phyloP scores from a whole-genome alignment of 108 stramenopile genomes.

The Stephanodiscus minutulus region DNA sequence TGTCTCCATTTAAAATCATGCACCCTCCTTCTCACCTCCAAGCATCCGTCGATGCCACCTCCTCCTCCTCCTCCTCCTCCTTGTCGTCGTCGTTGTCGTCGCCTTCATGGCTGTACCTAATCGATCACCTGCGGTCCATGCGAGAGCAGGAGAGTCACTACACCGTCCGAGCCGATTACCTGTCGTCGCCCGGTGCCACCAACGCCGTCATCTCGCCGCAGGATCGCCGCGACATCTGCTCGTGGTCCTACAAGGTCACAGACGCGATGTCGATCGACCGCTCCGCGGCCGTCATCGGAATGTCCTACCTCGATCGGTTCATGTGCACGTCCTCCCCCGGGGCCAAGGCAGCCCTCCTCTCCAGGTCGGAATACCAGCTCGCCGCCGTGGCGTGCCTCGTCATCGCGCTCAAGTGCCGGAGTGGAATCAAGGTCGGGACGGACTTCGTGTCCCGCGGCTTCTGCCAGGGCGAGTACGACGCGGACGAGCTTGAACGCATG shows the following conservation, averaged over 20 bases:
- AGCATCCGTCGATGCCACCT: no score
- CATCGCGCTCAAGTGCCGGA: slow-evolving; percentile 21
- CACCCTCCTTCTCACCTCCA: no score
- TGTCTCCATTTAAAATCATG: no score
- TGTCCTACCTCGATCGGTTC: slow-evolving; percentile 40
- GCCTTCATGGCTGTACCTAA: no score
- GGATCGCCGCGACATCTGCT: neutral
- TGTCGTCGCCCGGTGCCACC: no score
- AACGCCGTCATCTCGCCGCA: neutral
- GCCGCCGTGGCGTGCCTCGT: slow-evolving; percentile 13
- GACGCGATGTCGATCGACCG: slow-evolving; percentile 24
- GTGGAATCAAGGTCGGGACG: slow-evolving; percentile 22
- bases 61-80: no score
- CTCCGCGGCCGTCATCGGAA: neutral
- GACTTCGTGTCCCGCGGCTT: slow-evolving; percentile 8
- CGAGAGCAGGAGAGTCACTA: no score
- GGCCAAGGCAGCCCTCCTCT: neutral
- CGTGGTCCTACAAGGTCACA: slow-evolving; percentile 21
- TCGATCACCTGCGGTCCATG: no score
- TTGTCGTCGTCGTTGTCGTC: no score
- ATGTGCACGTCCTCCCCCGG: slow-evolving; percentile 11
- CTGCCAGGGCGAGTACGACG: slow-evolving; percentile 8
- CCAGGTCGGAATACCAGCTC: slow-evolving; percentile 20
- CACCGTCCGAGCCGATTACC: no score
- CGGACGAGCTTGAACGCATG: slow-evolving; percentile 10